Percentiles rank a stretch among this genome's conserved stretches.
Conservation (phyloP, 768 basidiomycete species). For the Lentinula aciculospora region DNA sequence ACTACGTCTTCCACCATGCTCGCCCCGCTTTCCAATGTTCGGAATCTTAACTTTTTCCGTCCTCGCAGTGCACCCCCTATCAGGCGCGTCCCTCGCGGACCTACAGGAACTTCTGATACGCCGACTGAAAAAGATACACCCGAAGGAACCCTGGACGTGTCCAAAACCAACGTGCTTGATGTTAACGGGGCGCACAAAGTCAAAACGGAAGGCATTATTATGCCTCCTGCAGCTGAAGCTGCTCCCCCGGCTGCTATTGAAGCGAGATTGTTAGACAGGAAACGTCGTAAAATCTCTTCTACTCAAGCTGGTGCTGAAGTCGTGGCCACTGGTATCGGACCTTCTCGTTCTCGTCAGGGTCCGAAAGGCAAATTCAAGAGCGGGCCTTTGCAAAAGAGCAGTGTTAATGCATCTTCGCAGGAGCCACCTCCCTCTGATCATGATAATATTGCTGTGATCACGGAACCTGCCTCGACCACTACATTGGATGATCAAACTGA, state of each 20-base stretch:
- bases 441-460: background rate
- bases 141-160: background rate
- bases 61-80: conserved; percentile 34
- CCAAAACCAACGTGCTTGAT: background rate
- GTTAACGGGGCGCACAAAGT: background rate
- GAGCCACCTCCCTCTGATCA: background rate
- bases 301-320: background rate
- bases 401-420: no score
- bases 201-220: background rate
- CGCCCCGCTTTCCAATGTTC: conserved; percentile 20
- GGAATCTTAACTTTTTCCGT: conserved; percentile 26
- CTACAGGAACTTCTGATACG: conserved; percentile 7
- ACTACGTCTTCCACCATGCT: conserved; percentile 9
- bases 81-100: conserved; percentile 17
- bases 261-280: conserved; percentile 1
- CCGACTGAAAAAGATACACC: background rate
- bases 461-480: background rate
- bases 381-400: conserved; percentile 1
- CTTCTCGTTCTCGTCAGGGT: background rate
- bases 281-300: conserved; percentile 3
- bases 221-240: background rate
- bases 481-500: background rate
- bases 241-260: conserved; percentile 1
- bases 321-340: background rate
- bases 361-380: conserved; percentile 7